Evolutionary conservation across 768 basidiomycete genomes (phyloP).

Genomic region (Clitopilus hobsonii): DNA sequence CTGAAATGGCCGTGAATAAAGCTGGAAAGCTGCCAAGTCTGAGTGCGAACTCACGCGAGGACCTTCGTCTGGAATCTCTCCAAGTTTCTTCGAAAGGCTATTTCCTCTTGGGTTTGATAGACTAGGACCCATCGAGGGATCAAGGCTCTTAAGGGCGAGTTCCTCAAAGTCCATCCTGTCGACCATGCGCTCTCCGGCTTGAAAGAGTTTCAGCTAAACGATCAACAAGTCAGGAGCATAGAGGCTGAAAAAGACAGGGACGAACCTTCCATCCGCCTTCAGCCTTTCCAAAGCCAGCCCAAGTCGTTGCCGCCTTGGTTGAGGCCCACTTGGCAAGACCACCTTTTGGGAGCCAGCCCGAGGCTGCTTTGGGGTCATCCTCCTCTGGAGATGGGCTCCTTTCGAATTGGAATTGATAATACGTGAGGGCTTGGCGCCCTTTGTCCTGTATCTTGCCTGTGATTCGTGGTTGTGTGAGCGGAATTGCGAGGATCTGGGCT

Average conservation of each 20-base stretch:
- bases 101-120: conserved; percentile 20
- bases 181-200: conserved; percentile 61
- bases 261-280: conserved; percentile 70
- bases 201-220: conserved; percentile 56
- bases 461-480: conserved; percentile 32
- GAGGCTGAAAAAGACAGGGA: background rate
- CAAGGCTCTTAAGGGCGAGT: conserved; percentile 65
- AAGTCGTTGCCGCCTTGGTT: conserved; percentile 48
- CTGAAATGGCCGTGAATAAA: conserved; percentile 27
- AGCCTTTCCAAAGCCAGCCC: conserved; percentile 68
- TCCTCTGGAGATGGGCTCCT: conserved; percentile 8
- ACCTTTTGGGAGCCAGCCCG: conserved; percentile 31
- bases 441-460: conserved; percentile 11
- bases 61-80: conserved; percentile 9
- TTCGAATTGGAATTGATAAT: conserved; percentile 40
- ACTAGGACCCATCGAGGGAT: conserved; percentile 64
- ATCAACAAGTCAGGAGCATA: background rate
- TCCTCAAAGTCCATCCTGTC: conserved; percentile 81
- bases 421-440: conserved; percentile 26
- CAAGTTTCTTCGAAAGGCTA: conserved; percentile 12
- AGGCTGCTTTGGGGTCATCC: conserved; percentile 18
- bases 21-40: background rate
- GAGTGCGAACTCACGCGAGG: conserved; percentile 2
- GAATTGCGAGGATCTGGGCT: conserved; percentile 41
- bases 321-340: conserved; percentile 46